Base-by-base conservation (phyloP, 1,284 basidiomycete species). In the Takashimella tepidaria region DNA sequence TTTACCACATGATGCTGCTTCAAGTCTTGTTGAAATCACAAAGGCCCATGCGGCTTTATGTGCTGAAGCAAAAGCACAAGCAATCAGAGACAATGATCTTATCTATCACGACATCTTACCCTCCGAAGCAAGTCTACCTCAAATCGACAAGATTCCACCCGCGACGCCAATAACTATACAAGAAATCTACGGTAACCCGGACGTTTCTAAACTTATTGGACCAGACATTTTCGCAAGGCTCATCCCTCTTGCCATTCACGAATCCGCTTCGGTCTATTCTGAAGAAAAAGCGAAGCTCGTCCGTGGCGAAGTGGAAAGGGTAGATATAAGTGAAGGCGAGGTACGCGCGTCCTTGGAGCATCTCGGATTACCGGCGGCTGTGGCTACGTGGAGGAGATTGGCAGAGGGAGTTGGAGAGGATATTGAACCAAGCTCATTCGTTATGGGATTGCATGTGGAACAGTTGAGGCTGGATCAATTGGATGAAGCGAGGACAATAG, bases 251-350 rank as follows among this genome's bases (percentile, higher is more conserved):
- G 89, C 89, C 58, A 92, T 99, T 4, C 93, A 98, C 73, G 92
- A 98, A 76, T 89, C 88, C 61, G 93, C 96, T 5, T 90, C 87
- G 54, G 85, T 98, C 16, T 99, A 98, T 75, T 95, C 91, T 1
- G 95, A 99, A 73, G 96, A 99, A 78, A 98, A 98, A 77, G 96
- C 95, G 13, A 98, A 98, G 76, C 79, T 99, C 22, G 90, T 92
- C 1, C 82, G 96, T 40, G 84, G 80, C 2, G 93, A 98, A 71
- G 86, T 88, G 1, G 93, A 98, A 79, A 83, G 85, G 45, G 85
- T 85, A 0, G 92, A 98, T 59, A 75, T 84, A 12, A 86, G 87
- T 0, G 91, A 97, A 64, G 86, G 80, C 1, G 90, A 96, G 72
- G 82, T 84, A 31, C 79, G 84, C 57, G 88, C 88, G 45, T 84